Evolutionary conservation across 129 eudicot genomes (phyloP), one percentile per base, ranked within the genome.

Genomic region (Artemisia tridentata): DNA sequence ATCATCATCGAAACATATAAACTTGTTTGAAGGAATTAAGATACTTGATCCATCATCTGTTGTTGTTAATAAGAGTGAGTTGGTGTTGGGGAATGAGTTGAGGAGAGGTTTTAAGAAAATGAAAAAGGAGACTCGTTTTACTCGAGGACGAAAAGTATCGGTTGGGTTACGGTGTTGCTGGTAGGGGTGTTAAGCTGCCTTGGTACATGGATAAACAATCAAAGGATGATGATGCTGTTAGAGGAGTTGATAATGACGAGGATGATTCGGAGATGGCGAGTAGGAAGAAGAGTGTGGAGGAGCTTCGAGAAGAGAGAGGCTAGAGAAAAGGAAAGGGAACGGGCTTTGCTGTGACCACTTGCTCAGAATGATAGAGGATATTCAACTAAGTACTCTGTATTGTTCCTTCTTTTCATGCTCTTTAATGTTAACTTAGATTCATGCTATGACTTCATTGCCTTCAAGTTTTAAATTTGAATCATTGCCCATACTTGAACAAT

Each of bases 121-220:
- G 89, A 79, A 68, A 90, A 89, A 85, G 65, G 85, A 85, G 91
- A 80, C 81, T 7, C 9, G 84, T 93, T 64, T 81, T 74, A 15
- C 88, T 97, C 7, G 99, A 93, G 80, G 99, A 93, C 71, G 99
- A 87, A 81, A 80, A 78, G 81, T 90, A 93, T 61, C 80, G 86
- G 65, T 65, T 93, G 20, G 99, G 99, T 52, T 93, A 90, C 63
- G 99, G 99, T 18, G 78, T 93, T 63, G 96, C 84, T 3, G 99
- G 99, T 25, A 93, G 90, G 72, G 99, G 99, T 3, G 95, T 87
- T 50, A 87, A 89, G 66, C 72, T 86, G 76, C 99, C 99, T 1
- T 93, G 99, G 99, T 93, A 93, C 81, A 49, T 83, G 92, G 83
- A 34, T 5, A 34, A 21, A n/a, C n/a, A n/a, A n/a, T n/a, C n/a